phyloP scores from a whole-genome alignment of 441 rosid species.

The Brassica balearica region DNA sequence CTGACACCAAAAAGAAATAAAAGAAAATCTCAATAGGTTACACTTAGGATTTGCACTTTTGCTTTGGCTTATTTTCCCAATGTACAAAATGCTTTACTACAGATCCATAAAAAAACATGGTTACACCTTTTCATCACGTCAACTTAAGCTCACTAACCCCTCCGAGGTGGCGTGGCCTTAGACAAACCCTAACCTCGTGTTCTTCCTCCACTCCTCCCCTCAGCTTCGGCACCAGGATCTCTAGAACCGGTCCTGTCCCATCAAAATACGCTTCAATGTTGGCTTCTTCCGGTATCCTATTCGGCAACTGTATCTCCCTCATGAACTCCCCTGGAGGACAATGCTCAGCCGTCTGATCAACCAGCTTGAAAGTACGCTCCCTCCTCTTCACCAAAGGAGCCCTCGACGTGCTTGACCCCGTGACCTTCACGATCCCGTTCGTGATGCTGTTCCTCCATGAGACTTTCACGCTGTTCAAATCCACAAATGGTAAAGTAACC shows the following conservation, averaged over 20 bases:
- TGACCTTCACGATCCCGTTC: conserved; percentile 64
- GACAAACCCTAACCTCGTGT: conserved; percentile 73
- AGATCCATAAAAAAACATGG: conserved; percentile 9
- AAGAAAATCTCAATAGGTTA: conserved; percentile 8
- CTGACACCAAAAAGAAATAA: neutral
- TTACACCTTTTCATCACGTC: conserved; percentile 44
- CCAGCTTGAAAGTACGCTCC: conserved; percentile 63
- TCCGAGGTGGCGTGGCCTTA: conserved; percentile 57
- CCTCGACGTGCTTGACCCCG: conserved; percentile 60
- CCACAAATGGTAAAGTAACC: conserved; percentile 71
- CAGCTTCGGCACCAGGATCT: conserved; percentile 70
- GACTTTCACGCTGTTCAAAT: conserved; percentile 72
- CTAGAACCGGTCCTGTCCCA: conserved; percentile 62
- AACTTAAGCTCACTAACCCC: conserved; percentile 60
- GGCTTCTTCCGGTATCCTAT: conserved; percentile 74
- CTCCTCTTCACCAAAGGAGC: conserved; percentile 60
- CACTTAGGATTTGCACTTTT: conserved; percentile 21
- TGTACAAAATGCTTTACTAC: conserved; percentile 11
- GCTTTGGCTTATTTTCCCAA: conserved; percentile 31
- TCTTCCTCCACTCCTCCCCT: conserved; percentile 68
- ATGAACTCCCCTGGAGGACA: conserved; percentile 78
- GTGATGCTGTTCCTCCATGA: conserved; percentile 71
- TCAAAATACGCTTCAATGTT: conserved; percentile 71
- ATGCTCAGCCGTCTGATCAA: conserved; percentile 69
- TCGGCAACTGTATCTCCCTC: conserved; percentile 68